Evolutionary conservation across 441 rosid species (phyloP).

Genomic region (Eutrema salsugineum): DNA sequence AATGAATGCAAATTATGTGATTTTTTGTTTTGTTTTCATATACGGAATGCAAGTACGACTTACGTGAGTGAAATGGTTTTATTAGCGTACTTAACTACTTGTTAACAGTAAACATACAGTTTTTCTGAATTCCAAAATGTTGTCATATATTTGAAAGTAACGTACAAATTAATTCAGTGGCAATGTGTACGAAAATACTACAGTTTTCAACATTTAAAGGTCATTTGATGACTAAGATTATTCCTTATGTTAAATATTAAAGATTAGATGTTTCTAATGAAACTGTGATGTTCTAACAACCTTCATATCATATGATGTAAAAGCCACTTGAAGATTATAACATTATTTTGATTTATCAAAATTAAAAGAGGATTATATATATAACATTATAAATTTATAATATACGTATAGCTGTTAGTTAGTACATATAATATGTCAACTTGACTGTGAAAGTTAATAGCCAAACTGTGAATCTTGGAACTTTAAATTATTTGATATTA

Average conservation of each 20-base stretch:
- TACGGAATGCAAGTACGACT: not conserved
- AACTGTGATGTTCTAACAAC: not conserved
- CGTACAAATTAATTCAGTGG: not conserved
- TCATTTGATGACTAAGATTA: not conserved
- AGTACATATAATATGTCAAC: not conserved
- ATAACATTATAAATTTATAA: not conserved
- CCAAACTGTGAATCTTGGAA: not conserved
- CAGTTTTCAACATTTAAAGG: not conserved
- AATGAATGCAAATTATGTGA: not conserved
- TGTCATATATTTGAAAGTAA: not conserved
- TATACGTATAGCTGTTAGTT: not conserved
- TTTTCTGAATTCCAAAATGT: not conserved
- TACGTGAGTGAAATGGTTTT: not conserved
- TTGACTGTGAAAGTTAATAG: not conserved
- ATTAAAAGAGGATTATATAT: not conserved
- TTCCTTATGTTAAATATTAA: not conserved
- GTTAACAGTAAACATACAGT: not conserved
- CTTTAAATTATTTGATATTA: not conserved
- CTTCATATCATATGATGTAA: not conserved
- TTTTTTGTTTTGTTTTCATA: too few species aligned
- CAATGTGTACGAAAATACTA: not conserved
- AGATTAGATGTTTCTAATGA: not conserved
- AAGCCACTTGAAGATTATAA: not conserved
- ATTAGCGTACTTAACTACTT: not conserved
- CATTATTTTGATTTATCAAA: too few species aligned